These are phyloP conservation scores for Neurospora sp. DNA, from an alignment of 495 filamentous ascomycete genomes.

Conservation along the genomic window DNA sequence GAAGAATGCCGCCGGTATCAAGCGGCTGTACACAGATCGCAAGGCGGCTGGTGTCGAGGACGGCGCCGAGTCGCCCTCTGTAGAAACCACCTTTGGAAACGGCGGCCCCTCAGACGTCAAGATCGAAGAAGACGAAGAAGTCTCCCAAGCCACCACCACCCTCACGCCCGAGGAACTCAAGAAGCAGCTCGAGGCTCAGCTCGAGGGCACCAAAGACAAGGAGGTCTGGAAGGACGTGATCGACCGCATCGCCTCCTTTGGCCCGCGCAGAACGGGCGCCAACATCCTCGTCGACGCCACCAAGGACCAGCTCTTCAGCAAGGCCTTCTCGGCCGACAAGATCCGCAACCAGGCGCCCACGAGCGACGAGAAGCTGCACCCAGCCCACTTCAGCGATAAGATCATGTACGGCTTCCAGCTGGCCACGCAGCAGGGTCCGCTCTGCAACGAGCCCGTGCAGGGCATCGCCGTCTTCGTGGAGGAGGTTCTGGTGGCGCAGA, in stretches of 20 bases:
- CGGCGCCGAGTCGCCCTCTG: constrained; percentile 17
- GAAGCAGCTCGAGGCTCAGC: constrained; percentile 53
- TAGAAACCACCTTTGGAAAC: constrained; percentile 36
- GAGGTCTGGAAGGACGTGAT: constrained; percentile 70
- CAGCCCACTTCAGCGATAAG: constrained; percentile 77
- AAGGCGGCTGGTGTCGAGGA: constrained; percentile 27
- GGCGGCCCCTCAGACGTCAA: constrained; percentile 17
- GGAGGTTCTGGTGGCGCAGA: constrained; percentile 48
- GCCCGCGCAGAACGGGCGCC: constrained; percentile 72
- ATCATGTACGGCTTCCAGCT: constrained; percentile 90
- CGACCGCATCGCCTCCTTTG: constrained; percentile 80
- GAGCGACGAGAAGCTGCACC: constrained; percentile 45
- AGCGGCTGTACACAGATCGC: constrained; percentile 63
- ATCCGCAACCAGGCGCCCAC: constrained; percentile 21
- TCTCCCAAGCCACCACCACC: constrained; percentile 39
- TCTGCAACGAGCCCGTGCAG: constrained; percentile 91
- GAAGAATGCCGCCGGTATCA: constrained; percentile 70
- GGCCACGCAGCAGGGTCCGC: constrained; percentile 75
- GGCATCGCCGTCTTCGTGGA: constrained; percentile 89
- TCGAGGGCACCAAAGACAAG: constrained; percentile 52
- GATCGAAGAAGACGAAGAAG: constrained; percentile 36
- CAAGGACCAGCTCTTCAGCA: constrained; percentile 57
- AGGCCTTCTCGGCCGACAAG: constrained; percentile 50
- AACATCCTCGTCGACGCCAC: constrained; percentile 88
- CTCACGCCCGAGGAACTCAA: constrained; percentile 68